Percentiles rank a stretch among this genome's conserved stretches.
These are phyloP conservation scores for Cubamyces sp. DNA, from an alignment of 768 basidiomycete species.

Conservation along the genomic window DNA sequence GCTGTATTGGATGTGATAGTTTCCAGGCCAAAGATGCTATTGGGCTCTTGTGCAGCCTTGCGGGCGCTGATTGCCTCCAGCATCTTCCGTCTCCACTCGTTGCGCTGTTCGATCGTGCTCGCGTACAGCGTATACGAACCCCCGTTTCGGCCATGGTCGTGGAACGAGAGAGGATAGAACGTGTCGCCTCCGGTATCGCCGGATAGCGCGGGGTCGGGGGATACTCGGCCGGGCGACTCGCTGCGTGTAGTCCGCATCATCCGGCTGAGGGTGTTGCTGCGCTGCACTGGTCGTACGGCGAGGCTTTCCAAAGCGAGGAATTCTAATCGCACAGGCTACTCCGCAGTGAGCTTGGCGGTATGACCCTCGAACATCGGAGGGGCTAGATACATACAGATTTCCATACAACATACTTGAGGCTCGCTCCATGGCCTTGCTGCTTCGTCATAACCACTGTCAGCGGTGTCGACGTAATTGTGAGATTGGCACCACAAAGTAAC, in stretches of 20 bases:
- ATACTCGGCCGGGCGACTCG: slow-evolving; percentile 14
- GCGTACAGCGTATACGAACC: slow-evolving; percentile 52
- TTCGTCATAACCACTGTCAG: slow-evolving; percentile 23
- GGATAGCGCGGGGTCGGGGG: slow-evolving; percentile 9
- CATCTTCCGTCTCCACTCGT: slow-evolving; percentile 49
- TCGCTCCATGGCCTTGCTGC: slow-evolving; percentile 11
- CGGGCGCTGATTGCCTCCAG: slow-evolving; percentile 48
- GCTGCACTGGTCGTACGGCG: slow-evolving; percentile 16
- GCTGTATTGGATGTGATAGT: slow-evolving; percentile 46
- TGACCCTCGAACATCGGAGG: neutral
- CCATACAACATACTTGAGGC: slow-evolving; percentile 15
- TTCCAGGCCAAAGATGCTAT: slow-evolving; percentile 47
- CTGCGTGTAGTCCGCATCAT: slow-evolving; percentile 18
- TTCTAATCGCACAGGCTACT: slow-evolving; percentile 20
- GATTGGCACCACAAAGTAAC: no score
- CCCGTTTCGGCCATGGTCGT: slow-evolving; percentile 47
- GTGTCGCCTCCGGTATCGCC: slow-evolving; percentile 29
- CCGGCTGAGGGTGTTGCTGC: slow-evolving; percentile 23
- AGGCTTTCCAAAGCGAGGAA: slow-evolving; percentile 17
- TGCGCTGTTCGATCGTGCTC: slow-evolving; percentile 41
- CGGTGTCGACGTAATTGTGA: no score
- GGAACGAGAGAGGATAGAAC: slow-evolving; percentile 49
- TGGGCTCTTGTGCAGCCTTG: slow-evolving; percentile 44
- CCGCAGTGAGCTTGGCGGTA: neutral
- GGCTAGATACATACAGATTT: slow-evolving; percentile 9